These are phyloP conservation scores for Auricularia sp. DNA, from an alignment of 768 basidiomycete genomes.

Conservation along the genomic window DNA sequence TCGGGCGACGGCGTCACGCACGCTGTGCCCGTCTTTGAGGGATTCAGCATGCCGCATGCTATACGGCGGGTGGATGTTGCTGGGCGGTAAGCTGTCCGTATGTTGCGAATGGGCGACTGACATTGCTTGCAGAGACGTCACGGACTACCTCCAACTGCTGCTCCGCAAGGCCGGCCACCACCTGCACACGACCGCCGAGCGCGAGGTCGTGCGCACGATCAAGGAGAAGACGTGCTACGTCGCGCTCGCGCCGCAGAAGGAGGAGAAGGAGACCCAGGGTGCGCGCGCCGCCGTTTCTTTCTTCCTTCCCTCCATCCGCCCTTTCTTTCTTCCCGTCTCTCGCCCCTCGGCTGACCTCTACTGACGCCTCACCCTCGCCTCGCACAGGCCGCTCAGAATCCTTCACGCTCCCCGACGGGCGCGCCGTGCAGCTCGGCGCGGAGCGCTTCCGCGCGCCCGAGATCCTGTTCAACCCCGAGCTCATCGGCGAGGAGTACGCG, in stretches of 20 bases:
- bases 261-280: constrained; percentile 73
- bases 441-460: constrained; percentile 97
- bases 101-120: too few relatives aligned
- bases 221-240: constrained; percentile 99
- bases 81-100: too few relatives aligned
- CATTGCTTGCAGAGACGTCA: too few relatives aligned
- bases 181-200: constrained; percentile 92
- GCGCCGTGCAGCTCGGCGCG: constrained; percentile 59
- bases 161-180: constrained; percentile 92
- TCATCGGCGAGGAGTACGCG: constrained; percentile 92
- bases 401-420: constrained; percentile 77
- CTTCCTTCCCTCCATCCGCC: too few relatives aligned
- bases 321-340: neutral
- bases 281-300: too few relatives aligned
- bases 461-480: constrained; percentile 93
- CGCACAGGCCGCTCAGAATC: constrained; percentile 59
- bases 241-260: constrained; percentile 84
- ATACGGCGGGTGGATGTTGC: constrained; percentile 94
- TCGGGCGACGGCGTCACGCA: constrained; percentile 99
- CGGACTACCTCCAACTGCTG: constrained; percentile 86
- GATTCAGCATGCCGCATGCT: constrained; percentile 98
- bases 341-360: constrained; percentile 14
- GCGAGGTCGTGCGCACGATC: constrained; percentile 92
- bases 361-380: too few relatives aligned
- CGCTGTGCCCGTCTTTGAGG: constrained; percentile 97